Conservation (phyloP, 2,329 filamentous ascomycete species). For the Colletotrichum australisinense region DNA sequence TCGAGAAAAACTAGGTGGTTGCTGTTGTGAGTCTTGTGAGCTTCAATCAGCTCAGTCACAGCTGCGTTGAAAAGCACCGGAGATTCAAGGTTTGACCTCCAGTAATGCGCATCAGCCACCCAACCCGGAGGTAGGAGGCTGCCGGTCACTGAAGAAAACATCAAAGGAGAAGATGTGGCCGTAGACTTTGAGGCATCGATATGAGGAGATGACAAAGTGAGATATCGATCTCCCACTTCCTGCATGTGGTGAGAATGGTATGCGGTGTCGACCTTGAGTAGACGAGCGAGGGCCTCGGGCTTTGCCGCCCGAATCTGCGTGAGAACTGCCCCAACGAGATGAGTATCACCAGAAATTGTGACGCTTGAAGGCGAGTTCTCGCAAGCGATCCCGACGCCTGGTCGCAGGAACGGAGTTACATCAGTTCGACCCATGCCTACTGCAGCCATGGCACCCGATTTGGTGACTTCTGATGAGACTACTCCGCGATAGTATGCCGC, state of each 20-base stretch:
- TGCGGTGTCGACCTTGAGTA: constrained; percentile 43
- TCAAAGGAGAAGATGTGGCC: not conserved
- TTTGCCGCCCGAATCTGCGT: constrained; percentile 34
- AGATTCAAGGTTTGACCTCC: constrained; percentile 31
- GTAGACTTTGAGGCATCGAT: not conserved
- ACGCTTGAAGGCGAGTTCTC: constrained; percentile 41
- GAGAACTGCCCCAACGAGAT: constrained; percentile 33
- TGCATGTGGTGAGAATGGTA: constrained; percentile 43
- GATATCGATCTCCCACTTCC: constrained; percentile 9
- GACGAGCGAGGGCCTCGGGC: constrained; percentile 37
- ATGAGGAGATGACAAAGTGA: not conserved
- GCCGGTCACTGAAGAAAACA: constrained; percentile 1
- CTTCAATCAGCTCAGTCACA: constrained; percentile 14
- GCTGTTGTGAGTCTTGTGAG: not conserved
- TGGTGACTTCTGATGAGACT: constrained; percentile 31
- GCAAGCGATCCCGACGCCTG: constrained; percentile 38
- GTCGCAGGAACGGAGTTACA: not conserved
- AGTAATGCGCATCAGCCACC: constrained; percentile 21
- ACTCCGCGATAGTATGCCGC: constrained; percentile 54
- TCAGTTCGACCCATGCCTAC: constrained; percentile 41
- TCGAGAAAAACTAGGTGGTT: constrained; percentile 41
- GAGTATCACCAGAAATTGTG: constrained; percentile 40
- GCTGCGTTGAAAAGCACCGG: constrained; percentile 31
- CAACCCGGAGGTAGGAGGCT: not conserved
- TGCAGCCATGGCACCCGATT: constrained; percentile 46